Base-by-base conservation (phyloP, 345 rosid species). In the Citrus hindsii region DNA sequence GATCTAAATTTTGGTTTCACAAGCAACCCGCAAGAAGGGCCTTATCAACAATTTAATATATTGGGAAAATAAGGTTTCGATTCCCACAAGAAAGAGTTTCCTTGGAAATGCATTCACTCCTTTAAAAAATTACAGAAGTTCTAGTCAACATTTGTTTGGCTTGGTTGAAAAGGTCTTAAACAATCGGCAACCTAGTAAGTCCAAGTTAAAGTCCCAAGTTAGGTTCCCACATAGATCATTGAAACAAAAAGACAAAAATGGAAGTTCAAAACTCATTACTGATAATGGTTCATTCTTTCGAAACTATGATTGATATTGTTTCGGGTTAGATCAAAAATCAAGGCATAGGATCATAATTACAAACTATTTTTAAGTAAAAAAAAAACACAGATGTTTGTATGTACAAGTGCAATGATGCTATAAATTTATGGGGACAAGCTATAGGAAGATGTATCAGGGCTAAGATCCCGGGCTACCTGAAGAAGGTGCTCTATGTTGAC, bases 401-500 rank as follows among this genome's bases (percentile, higher is more conserved):
- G 6, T 24, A 79, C 61, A 56, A 60, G 38, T 28, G 62, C 79
- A 55, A 0, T 75, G n/a, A 19, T 22, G 53, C 33, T 46, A 40
- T 24, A 42, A 67, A 51, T 82, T 81, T 79, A 85, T 71, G 64
- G 60, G n/a, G 90, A 81, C 60, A 80, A 38, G 22, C 79, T 78
- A 71, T 81, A 84, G 33, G 83, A 87, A 77, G 85, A 85, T 8
- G 89, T 79, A 67, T 89, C 88, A 6, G 90, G 89, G 69, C 80
- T 78, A 67, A 92, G 88, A 82, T 89, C 90, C 68, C 74, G 76
- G 68, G 96, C 96, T 19, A 86, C 88, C 74, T 73, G 84, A 67
- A 92, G 90, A 56, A 90, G 87, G 77, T 86, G 83, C 55, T 92
- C 91, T 32, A 89, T 83, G 67, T 84, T 79, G 73, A 88, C 79